Percentiles rank a stretch among this genome's conserved stretches.
These are phyloP conservation scores for Ophiocordyceps camponoti-leonardi DNA, from an alignment of 2,329 filamentous ascomycete genomes.

Conservation along the genomic window DNA sequence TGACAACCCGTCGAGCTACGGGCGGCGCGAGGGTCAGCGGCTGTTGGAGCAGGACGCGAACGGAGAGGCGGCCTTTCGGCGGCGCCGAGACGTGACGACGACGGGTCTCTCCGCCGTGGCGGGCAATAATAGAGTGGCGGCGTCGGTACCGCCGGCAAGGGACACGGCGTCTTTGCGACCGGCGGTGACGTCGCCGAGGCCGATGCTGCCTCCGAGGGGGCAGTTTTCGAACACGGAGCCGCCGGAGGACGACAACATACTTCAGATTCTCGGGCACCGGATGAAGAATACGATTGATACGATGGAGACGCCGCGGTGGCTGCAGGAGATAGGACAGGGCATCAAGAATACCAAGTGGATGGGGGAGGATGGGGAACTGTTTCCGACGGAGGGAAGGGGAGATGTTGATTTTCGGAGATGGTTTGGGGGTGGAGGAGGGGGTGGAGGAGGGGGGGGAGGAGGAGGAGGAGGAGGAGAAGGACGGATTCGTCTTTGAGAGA, in stretches of 20 bases:
- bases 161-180: constrained; percentile 7
- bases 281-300: constrained; percentile 87
- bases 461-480: background rate
- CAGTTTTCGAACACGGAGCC: constrained; percentile 30
- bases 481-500: background rate
- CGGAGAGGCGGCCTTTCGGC: constrained; percentile 38
- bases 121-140: constrained; percentile 11
- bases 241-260: constrained; percentile 63
- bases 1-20: constrained; percentile 46
- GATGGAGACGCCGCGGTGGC: constrained; percentile 66
- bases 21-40: constrained; percentile 83
- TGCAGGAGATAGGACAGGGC: constrained; percentile 50
- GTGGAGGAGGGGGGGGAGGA: background rate
- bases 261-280: constrained; percentile 66
- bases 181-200: constrained; percentile 4
- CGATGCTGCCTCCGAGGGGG: constrained; percentile 9
- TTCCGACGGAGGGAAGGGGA: constrained; percentile 11
- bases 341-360: constrained; percentile 74
- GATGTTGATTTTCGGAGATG: constrained; percentile 34
- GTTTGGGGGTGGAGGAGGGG: constrained; percentile 29
- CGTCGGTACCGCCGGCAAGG: constrained; percentile 27
- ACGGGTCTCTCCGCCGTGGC: constrained; percentile 13
- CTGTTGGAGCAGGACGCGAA: constrained; percentile 77
- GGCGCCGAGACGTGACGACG: constrained; percentile 24
- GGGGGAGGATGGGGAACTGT: constrained; percentile 35